These are phyloP conservation scores for Nannochloris sp. DNA, from an alignment of 139 green algal species.

Conservation along the genomic window DNA sequence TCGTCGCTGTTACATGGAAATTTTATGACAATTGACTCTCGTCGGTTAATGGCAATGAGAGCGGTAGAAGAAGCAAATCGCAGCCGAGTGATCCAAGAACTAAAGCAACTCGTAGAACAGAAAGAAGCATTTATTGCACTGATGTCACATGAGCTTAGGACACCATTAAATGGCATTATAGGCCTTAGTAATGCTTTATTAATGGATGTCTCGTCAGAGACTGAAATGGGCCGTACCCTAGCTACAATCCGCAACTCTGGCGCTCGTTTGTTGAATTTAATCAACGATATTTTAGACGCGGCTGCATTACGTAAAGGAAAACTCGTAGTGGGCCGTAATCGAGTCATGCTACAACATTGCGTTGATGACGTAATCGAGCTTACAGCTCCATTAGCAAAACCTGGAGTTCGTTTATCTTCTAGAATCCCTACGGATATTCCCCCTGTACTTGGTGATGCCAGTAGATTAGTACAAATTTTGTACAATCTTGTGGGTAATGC, in stretches of 20 bases:
- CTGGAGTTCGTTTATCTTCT: slow-evolving; percentile 34
- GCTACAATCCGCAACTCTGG: slow-evolving; percentile 22
- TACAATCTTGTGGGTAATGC: slow-evolving; percentile 56
- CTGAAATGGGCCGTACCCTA: slow-evolving; percentile 1
- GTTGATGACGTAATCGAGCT: slow-evolving; percentile 53
- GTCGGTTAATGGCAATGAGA: slow-evolving; percentile 21
- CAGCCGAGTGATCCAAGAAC: slow-evolving; percentile 25
- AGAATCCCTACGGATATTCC: slow-evolving; percentile 24
- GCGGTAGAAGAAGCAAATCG: slow-evolving; percentile 33
- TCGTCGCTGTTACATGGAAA: slow-evolving; percentile 23
- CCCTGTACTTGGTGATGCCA: slow-evolving; percentile 34
- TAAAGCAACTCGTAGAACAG: slow-evolving; percentile 38
- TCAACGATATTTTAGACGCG: slow-evolving; percentile 64
- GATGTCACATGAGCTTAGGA: slow-evolving; percentile 72
- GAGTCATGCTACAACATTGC: slow-evolving; percentile 9
- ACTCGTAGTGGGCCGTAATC: neutral
- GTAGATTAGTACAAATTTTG: slow-evolving; percentile 44
- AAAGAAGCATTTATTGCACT: slow-evolving; percentile 72
- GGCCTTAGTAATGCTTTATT: slow-evolving; percentile 33
- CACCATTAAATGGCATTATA: slow-evolving; percentile 78
- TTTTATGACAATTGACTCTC: slow-evolving; percentile 32
- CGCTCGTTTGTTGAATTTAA: slow-evolving; percentile 47
- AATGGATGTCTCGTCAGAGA: neutral
- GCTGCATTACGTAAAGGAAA: slow-evolving; percentile 34
- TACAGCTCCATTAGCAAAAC: slow-evolving; percentile 37